Conservation (phyloP, 179 eudicot genomes). For the Beta macrorhiza region DNA sequence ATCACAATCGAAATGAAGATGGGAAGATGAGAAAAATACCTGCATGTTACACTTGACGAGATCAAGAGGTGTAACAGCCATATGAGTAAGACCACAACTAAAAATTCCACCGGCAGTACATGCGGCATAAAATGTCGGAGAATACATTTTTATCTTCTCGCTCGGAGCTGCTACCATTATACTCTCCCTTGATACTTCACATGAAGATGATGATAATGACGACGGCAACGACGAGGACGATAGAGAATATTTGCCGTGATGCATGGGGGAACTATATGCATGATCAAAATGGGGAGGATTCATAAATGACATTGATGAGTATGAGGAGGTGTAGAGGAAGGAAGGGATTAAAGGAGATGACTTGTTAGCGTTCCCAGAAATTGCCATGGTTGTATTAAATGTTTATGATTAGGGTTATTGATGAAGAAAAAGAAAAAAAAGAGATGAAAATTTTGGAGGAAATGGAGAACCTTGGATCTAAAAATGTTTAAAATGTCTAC, state of each 20-base stretch:
- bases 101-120: conserved; percentile 59
- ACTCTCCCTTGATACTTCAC: not conserved
- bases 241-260: not conserved
- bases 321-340: conserved; percentile 4
- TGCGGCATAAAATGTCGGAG: conserved; percentile 61
- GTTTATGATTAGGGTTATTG: not conserved
- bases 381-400: not conserved
- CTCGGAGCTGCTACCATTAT: conserved; percentile 36
- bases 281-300: not conserved
- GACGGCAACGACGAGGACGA: not conserved
- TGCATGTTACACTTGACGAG: conserved; percentile 84
- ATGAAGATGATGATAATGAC: not conserved
- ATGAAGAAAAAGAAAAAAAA: not conserved
- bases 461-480: not conserved
- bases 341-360: not conserved
- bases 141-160: conserved; percentile 59
- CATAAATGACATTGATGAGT: no score
- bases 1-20: no score
- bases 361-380: not conserved
- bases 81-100: conserved; percentile 69
- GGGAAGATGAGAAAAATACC: conserved; percentile 45
- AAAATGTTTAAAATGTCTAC: not conserved
- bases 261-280: not conserved
- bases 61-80: conserved; percentile 78
- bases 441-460: not conserved